Conservation (phyloP, 192 early-diverging fungal genomes). For the Entomortierella parvispora region DNA sequence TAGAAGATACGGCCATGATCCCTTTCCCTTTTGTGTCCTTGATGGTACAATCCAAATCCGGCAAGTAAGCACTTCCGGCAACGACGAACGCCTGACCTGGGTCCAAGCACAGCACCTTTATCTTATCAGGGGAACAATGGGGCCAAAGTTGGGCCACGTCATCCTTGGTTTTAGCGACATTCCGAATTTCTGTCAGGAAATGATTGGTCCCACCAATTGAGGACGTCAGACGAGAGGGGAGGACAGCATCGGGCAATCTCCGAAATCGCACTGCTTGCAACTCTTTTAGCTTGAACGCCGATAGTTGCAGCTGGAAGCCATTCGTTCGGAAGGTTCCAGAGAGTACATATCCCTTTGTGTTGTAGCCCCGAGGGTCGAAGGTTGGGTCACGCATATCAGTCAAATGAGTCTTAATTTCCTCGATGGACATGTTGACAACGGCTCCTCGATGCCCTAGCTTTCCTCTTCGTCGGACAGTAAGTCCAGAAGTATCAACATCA, state of each 20-base stretch:
- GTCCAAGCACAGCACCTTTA: conserved; percentile 6
- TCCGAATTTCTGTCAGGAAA: conserved; percentile 1
- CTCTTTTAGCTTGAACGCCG: background rate
- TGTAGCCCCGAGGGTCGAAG: conserved; percentile 7
- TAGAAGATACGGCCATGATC: too few relatives aligned
- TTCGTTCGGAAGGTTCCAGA: background rate
- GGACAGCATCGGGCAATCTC: background rate
- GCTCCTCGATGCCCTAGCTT: conserved; percentile 10
- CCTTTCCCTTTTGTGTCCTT: background rate
- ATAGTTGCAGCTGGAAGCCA: background rate
- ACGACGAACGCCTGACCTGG: conserved; percentile 9
- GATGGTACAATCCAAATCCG: background rate
- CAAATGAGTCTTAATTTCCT: background rate
- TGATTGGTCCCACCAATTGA: background rate
- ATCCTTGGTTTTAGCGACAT: conserved; percentile 1
- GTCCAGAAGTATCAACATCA: conserved; percentile 3
- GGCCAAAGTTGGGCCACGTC: conserved; percentile 5
- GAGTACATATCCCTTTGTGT: background rate
- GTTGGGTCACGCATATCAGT: background rate
- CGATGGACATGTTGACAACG: background rate
- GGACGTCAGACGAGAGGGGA: conserved; percentile 3
- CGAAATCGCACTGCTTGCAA: background rate
- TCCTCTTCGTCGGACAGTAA: conserved; percentile 8
- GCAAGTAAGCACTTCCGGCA: conserved; percentile 4
- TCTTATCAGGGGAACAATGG: background rate